phyloP scores from a whole-genome alignment of 2,329 filamentous ascomycete genomes.

The Aspergillus carbonarius region DNA sequence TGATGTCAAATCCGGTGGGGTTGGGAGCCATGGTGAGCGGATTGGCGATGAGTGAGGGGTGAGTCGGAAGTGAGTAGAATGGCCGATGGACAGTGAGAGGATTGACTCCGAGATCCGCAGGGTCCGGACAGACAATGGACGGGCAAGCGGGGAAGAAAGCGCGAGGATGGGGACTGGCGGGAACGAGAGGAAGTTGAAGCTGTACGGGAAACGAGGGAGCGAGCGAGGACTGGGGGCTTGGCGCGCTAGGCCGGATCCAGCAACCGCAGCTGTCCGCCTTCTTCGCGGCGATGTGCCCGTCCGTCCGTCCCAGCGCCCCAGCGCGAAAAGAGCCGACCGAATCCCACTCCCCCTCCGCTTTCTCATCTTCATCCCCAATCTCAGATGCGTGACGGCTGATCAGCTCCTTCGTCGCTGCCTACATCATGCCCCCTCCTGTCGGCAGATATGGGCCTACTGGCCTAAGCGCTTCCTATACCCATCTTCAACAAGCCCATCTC shows the following conservation, averaged over 20 bases:
- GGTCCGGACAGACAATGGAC: slow-evolving; percentile 16
- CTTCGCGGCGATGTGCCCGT: slow-evolving; percentile 7
- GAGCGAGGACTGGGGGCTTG: slow-evolving; percentile 23
- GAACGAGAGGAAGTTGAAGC: slow-evolving; percentile 23
- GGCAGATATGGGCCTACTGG: slow-evolving; percentile 59
- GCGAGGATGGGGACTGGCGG: slow-evolving; percentile 1
- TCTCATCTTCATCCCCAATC: slow-evolving; percentile 11
- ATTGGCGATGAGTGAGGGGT: slow-evolving; percentile 21
- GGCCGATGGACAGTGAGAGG: slow-evolving; percentile 11
- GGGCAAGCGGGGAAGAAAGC: neutral
- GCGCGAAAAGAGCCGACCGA: slow-evolving; percentile 22
- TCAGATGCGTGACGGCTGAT: slow-evolving; percentile 17
- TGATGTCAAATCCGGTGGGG: slow-evolving; percentile 90
- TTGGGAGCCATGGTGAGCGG: slow-evolving; percentile 54
- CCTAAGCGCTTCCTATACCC: slow-evolving; percentile 60
- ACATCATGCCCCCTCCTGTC: slow-evolving; percentile 58
- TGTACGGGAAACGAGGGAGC: slow-evolving; percentile 11
- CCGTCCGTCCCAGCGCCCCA: slow-evolving; percentile 11
- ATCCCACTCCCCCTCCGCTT: slow-evolving; percentile 10
- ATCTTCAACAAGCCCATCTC: slow-evolving; percentile 54
- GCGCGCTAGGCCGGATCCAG: slow-evolving; percentile 36
- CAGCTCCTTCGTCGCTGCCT: slow-evolving; percentile 13
- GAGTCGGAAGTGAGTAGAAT: neutral
- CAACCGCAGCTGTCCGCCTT: slow-evolving; percentile 28
- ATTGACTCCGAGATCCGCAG: slow-evolving; percentile 12